Base-by-base conservation (phyloP, 768 basidiomycete species). In the Kwoniella bestiolae region DNA sequence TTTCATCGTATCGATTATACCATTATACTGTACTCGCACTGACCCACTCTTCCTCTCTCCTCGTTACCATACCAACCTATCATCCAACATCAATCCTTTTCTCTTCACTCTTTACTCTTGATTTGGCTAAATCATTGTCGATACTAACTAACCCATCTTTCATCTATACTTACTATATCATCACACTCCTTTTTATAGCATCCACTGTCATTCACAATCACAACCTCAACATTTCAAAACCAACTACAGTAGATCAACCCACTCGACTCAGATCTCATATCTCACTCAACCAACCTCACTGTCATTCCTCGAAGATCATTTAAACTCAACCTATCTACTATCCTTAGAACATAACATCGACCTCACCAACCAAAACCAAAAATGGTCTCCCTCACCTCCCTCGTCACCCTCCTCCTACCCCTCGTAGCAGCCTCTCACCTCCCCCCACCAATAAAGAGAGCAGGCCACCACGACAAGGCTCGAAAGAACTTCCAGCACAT, bases 391-490 rank as follows among this genome's bases (percentile, higher is more conserved):
- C 23, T 56, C 25, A 50, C 52, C 25, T 34, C 25, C 51, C 53
- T 66, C 7, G n/a, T 50, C 56, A 63, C 38, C 45, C 53, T 68
- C 38, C 23, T 58, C 16, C 56, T 60, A 21, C 47, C 55, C 49
- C 45, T 68, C 38, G 12, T 18, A 11, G 38, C 38, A 5, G 38
- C 64, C 45, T 56, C 53, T 26, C 66, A 68, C 29, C 31, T 58
- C 8, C 63, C 63, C 21, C 63, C 63, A 56, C 63, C 63, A 58
- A 55, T 58, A 11, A 57, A 56, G 49, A 46, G 56, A 53, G 41
- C 53, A 21, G 47, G 46, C 11, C 46, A 35, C 21, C 63, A 65
- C 50, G 57, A 59, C 16, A 47, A 50, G 21, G 63, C 63, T 8
- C 25, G 56, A 26, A 63, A 56, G 41, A 63, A 63, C 21, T 57